Conservation (phyloP, 805 yeast genomes). For the Starmera dryadoides region DNA sequence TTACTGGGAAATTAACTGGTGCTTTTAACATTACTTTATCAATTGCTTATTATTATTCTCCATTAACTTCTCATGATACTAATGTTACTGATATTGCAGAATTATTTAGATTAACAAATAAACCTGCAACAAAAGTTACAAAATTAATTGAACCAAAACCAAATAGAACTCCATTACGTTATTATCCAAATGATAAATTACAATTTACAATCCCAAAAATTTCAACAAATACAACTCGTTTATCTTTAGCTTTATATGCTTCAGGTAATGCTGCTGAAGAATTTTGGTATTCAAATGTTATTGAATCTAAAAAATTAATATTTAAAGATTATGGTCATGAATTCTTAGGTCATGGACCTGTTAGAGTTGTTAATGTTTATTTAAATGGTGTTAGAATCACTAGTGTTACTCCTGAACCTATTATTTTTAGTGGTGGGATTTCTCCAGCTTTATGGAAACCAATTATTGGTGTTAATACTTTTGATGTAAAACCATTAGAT, state of each 20-base stretch:
- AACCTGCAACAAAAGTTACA: slow-evolving; percentile 13
- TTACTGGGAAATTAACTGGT: slow-evolving; percentile 51
- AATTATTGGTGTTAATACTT: slow-evolving; percentile 66
- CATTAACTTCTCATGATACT: slow-evolving; percentile 6
- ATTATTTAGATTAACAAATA: slow-evolving; percentile 13
- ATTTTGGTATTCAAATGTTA: slow-evolving; percentile 66
- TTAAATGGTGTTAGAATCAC: slow-evolving; percentile 55
- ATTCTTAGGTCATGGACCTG: slow-evolving; percentile 61
- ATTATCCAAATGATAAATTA: slow-evolving; percentile 35
- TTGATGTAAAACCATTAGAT: slow-evolving; percentile 64
- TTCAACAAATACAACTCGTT: slow-evolving; percentile 44
- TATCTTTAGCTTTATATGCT: slow-evolving; percentile 48
- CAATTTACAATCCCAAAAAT: slow-evolving; percentile 36
- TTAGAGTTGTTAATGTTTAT: slow-evolving; percentile 57
- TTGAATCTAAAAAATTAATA: slow-evolving; percentile 38
- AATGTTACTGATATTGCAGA: slow-evolving; percentile 9
- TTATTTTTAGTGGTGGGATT: slow-evolving; percentile 74
- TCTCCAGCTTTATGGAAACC: slow-evolving; percentile 81
- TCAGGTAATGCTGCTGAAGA: slow-evolving; percentile 79
- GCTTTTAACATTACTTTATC: slow-evolving; percentile 45
- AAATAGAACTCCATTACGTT: slow-evolving; percentile 36
- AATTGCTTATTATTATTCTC: slow-evolving; percentile 40
- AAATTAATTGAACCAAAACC: slow-evolving; percentile 10
- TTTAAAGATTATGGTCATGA: slow-evolving; percentile 33
- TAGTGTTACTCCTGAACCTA: slow-evolving; percentile 60